Evolutionary conservation across 257 asterid species (phyloP).

Genomic region (Nicotiana benthamiana): DNA sequence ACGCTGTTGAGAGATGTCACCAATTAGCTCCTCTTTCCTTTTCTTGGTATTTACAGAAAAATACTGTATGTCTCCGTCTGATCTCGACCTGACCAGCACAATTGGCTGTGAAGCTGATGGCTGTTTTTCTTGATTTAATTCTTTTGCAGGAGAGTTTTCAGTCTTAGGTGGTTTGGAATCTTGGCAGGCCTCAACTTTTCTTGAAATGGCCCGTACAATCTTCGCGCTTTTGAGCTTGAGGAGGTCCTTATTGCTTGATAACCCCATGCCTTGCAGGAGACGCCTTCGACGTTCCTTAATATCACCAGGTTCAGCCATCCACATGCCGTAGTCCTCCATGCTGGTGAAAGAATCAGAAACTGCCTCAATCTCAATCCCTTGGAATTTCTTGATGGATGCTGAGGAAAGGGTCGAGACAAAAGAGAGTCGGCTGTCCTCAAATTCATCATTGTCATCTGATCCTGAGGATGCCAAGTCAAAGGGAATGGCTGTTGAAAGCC

Average conservation of each 20-base stretch:
- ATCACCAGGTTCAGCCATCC: slow-evolving; percentile 93
- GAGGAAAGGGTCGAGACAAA: slow-evolving; percentile 54
- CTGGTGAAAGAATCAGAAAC: slow-evolving; percentile 14
- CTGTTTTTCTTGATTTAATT: slow-evolving; percentile 9
- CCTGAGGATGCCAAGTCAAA: slow-evolving; percentile 44
- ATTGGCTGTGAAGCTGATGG: slow-evolving; percentile 22
- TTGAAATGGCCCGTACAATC: slow-evolving; percentile 29
- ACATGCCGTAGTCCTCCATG: slow-evolving; percentile 52
- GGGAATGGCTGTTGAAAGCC: slow-evolving; percentile 55
- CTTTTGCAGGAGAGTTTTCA: slow-evolving; percentile 19
- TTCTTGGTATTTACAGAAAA: slow-evolving; percentile 48
- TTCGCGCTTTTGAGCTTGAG: slow-evolving; percentile 44
- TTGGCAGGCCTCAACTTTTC: slow-evolving; percentile 6
- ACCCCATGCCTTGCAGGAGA: slow-evolving; percentile 84
- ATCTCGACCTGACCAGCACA: slow-evolving; percentile 64
- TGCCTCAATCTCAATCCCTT: slow-evolving; percentile 12
- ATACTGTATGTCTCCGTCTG: slow-evolving; percentile 65
- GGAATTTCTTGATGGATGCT: slow-evolving; percentile 24
- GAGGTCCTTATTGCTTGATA: slow-evolving; percentile 64
- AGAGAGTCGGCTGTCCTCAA: slow-evolving; percentile 76
- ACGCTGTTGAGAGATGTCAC: slow-evolving; percentile 58
- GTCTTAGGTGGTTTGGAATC: slow-evolving; percentile 10
- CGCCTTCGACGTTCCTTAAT: slow-evolving; percentile 72
- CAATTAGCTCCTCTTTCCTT: slow-evolving; percentile 68
- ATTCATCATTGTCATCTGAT: slow-evolving; percentile 50